Evolutionary conservation across 2,329 filamentous ascomycete species (phyloP).

Genomic region (Cordyceps cicadae): DNA sequence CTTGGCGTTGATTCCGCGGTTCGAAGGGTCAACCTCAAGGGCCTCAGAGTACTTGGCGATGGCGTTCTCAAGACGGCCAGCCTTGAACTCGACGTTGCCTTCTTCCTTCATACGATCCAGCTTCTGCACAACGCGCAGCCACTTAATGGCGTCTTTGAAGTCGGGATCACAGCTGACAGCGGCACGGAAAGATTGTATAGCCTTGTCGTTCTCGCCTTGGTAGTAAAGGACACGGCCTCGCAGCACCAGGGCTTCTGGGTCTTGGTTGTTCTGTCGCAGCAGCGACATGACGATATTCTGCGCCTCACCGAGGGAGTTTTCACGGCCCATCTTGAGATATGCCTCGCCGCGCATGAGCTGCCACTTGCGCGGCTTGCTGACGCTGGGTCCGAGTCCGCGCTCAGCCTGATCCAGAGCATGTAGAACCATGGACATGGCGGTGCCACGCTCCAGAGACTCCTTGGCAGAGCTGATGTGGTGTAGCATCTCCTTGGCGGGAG

Average conservation of each 20-base stretch:
- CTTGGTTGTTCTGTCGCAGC: constrained; percentile 76
- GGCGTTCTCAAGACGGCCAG: constrained; percentile 68
- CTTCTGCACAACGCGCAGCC: constrained; percentile 82
- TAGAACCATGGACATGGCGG: constrained; percentile 81
- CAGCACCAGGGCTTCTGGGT: constrained; percentile 87
- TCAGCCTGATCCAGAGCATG: constrained; percentile 89
- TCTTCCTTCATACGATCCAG: constrained; percentile 90
- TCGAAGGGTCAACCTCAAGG: constrained; percentile 74
- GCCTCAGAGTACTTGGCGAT: constrained; percentile 79
- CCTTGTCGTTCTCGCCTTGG: constrained; percentile 92
- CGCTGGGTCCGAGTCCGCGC: constrained; percentile 64
- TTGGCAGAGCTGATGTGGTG: constrained; percentile 74
- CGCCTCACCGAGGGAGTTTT: constrained; percentile 82
- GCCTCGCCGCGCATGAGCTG: constrained; percentile 86
- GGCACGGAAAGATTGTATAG: constrained; percentile 83
- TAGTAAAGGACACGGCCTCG: constrained; percentile 81
- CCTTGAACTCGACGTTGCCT: constrained; percentile 85
- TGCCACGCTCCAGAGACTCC: constrained; percentile 64
- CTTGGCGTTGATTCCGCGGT: constrained; percentile 91
- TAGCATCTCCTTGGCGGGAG: constrained; percentile 75
- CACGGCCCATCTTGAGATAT: constrained; percentile 83
- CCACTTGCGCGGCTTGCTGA: constrained; percentile 83
- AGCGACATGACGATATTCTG: constrained; percentile 87
- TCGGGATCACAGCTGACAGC: constrained; percentile 88
- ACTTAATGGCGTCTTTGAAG: constrained; percentile 79